A percentile compares a stretch with the other conserved stretches of the same genome.
Conservation (phyloP, 305 asterid species). For the Fraxinus sp. region DNA sequence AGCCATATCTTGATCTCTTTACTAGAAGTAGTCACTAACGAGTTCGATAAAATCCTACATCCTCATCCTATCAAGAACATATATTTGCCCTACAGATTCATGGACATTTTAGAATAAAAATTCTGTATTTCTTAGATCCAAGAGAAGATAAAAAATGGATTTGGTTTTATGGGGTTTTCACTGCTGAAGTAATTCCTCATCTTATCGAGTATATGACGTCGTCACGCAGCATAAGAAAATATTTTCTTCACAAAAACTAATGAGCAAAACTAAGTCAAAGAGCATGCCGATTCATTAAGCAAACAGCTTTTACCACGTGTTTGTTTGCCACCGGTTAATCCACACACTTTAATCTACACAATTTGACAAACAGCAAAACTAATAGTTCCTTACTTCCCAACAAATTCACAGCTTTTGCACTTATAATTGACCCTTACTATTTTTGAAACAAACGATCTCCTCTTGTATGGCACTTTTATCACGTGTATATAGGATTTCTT, state of each 20-base stretch:
- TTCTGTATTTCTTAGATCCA: background rate
- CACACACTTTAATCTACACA: too few species aligned
- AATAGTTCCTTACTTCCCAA: conserved; percentile 34
- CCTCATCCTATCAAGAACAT: background rate
- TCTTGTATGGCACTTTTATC: background rate
- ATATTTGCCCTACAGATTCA: background rate
- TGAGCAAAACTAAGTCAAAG: conserved; percentile 9
- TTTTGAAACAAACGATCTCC: background rate
- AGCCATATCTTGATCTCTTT: background rate
- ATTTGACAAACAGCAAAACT: too few species aligned
- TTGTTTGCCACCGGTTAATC: too few species aligned
- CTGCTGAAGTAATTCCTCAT: conserved; percentile 16
- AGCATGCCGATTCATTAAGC: conserved; percentile 23
- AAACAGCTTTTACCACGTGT: too few species aligned
- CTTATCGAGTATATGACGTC: conserved; percentile 21
- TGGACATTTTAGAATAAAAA: background rate
- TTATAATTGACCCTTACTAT: conserved; percentile 6
- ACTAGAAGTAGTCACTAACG: background rate
- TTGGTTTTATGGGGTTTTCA: conserved; percentile 5
- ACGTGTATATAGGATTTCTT: background rate
- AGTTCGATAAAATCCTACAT: background rate
- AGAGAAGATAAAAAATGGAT: conserved; percentile 6
- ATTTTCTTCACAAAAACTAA: background rate
- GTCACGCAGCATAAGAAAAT: background rate
- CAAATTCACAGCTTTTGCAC: conserved; percentile 29